Evolutionary conservation across 192 early-diverging fungal species (phyloP).

Genomic region (Backusella psychrophila): DNA sequence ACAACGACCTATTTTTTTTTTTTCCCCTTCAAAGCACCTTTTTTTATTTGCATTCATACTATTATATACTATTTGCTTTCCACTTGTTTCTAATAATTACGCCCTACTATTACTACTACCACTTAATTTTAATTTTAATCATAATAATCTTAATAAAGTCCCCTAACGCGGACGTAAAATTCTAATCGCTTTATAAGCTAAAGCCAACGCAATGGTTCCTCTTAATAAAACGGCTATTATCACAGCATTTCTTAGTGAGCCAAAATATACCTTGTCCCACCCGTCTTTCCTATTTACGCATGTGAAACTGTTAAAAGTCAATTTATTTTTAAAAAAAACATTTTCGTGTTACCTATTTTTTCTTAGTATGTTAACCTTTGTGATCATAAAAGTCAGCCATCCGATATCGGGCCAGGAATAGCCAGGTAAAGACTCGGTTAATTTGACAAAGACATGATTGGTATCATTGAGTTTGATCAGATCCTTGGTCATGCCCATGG

Average conservation of each 20-base stretch:
- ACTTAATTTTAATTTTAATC: constrained; percentile 6
- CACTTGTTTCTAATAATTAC: neutral
- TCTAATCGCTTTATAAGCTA: neutral
- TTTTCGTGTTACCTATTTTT: neutral
- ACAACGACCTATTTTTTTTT: neutral
- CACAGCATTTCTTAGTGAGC: constrained; percentile 9
- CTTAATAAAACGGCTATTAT: constrained; percentile 13
- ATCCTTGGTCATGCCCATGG: constrained; percentile 30
- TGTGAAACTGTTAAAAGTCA: neutral
- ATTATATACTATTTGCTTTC: neutral
- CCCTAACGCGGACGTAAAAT: neutral
- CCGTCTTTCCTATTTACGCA: neutral
- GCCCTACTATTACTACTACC: neutral
- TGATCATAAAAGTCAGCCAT: neutral
- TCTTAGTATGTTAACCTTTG: neutral
- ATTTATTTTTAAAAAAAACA: neutral
- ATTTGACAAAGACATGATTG: constrained; percentile 15
- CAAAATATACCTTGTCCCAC: constrained; percentile 15
- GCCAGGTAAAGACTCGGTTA: neutral
- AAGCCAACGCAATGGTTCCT: neutral
- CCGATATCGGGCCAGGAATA: constrained; percentile 25
- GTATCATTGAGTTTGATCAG: constrained; percentile 13
- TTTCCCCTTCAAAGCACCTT: neutral
- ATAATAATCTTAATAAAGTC: constrained; percentile 3
- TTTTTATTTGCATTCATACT: neutral